These are phyloP conservation scores for Teratosphaeria zuluensis DNA, from an alignment of 2,329 filamentous ascomycete genomes.

Conservation along the genomic window DNA sequence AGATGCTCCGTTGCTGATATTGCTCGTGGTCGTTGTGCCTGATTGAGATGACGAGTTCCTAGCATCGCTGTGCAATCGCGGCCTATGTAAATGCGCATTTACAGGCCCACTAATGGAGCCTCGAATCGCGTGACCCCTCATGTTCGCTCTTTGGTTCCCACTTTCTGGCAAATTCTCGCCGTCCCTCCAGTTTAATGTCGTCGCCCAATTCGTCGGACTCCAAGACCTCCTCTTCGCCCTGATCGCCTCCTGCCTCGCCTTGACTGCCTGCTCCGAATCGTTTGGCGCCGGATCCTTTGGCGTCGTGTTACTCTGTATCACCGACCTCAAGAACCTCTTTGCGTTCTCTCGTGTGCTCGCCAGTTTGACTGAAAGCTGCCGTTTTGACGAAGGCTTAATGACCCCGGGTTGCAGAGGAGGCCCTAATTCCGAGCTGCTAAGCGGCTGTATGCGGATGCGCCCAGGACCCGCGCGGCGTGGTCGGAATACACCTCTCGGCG, in stretches of 20 bases:
- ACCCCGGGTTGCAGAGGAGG: slow-evolving; percentile 15
- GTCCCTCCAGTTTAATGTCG: slow-evolving; percentile 12
- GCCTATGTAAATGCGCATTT: slow-evolving; percentile 29
- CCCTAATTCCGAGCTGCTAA: slow-evolving; percentile 31
- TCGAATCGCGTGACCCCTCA: slow-evolving; percentile 29
- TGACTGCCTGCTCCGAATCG: slow-evolving; percentile 2
- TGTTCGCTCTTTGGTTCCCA: slow-evolving; percentile 22
- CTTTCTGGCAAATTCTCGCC: slow-evolving; percentile 2
- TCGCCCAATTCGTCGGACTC: slow-evolving; percentile 17
- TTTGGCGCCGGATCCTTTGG: neutral
- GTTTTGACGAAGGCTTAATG: neutral
- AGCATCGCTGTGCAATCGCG: slow-evolving; percentile 32
- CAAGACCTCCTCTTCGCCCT: slow-evolving; percentile 21
- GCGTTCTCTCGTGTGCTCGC: slow-evolving; percentile 41
- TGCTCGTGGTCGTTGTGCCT: slow-evolving; percentile 4
- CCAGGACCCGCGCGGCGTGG: slow-evolving; percentile 44
- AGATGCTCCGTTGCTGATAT: slow-evolving; percentile 6
- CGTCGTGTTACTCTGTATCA: slow-evolving; percentile 24
- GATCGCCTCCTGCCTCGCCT: slow-evolving; percentile 4
- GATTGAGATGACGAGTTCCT: slow-evolving; percentile 24
- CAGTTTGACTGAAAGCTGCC: slow-evolving; percentile 33
- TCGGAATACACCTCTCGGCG: slow-evolving; percentile 32
- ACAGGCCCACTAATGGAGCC: slow-evolving; percentile 31
- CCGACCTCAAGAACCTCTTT: slow-evolving; percentile 39
- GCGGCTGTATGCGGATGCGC: slow-evolving; percentile 47